These are phyloP conservation scores for Kuraishia floccosa DNA, from an alignment of 805 yeast species.

Conservation along the genomic window DNA sequence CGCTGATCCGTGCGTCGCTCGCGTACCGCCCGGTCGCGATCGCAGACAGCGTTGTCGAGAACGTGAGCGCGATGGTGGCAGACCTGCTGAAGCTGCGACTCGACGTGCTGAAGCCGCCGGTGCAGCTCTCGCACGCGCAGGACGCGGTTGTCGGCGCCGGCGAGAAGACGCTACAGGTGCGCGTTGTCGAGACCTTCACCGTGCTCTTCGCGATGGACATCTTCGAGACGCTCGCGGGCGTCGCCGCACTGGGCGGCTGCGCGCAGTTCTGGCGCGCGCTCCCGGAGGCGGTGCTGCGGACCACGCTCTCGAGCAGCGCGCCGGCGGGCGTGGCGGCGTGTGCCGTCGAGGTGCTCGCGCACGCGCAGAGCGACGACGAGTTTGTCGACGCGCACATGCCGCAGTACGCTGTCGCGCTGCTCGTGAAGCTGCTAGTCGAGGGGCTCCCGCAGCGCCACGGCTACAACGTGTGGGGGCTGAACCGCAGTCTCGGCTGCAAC, in stretches of 20 bases:
- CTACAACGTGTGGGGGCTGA: slow-evolving; percentile 41
- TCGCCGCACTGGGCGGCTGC: slow-evolving; percentile 12
- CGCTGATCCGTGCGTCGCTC: slow-evolving; percentile 43
- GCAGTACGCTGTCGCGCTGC: slow-evolving; percentile 3
- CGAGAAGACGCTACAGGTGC: slow-evolving; percentile 28
- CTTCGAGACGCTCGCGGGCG: slow-evolving; percentile 31
- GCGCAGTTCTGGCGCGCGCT: slow-evolving; percentile 21
- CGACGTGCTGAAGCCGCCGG: slow-evolving; percentile 13
- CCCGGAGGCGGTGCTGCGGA: slow-evolving; percentile 21
- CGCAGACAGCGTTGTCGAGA: slow-evolving; percentile 21
- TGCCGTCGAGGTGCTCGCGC: slow-evolving; percentile 39
- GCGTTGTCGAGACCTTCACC: slow-evolving; percentile 37
- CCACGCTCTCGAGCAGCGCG: slow-evolving; percentile 35
- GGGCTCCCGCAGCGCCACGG: slow-evolving; percentile 28
- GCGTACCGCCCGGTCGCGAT: slow-evolving; percentile 57
- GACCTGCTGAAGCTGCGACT: slow-evolving; percentile 12
- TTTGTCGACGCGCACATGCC: slow-evolving; percentile 15
- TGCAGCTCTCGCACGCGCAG: slow-evolving; percentile 6
- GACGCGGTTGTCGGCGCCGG: slow-evolving; percentile 8
- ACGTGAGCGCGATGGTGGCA: slow-evolving; percentile 14
- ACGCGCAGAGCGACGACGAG: slow-evolving; percentile 22
- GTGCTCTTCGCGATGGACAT: slow-evolving; percentile 44
- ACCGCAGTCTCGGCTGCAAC: slow-evolving; percentile 41
- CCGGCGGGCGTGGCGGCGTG: slow-evolving; percentile 41
- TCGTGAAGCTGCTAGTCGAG: slow-evolving; percentile 17